phyloP scores from a whole-genome alignment of 345 rosid species.

The Eucalyptus virginea region DNA sequence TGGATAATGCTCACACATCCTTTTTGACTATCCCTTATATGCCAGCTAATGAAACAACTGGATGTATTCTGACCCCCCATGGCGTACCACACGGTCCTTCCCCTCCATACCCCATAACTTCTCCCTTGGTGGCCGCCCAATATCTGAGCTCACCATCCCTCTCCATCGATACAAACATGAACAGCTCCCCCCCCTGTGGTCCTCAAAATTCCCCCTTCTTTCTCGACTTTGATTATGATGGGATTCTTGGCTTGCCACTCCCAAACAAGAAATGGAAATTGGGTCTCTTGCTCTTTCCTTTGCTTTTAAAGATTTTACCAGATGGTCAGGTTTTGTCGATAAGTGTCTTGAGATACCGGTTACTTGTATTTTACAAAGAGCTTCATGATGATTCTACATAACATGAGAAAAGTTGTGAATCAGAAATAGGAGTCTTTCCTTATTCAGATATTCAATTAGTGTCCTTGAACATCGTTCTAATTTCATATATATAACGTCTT shows the following conservation, averaged over 20 bases:
- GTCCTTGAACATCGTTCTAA: fast-evolving
- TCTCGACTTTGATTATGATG: neutral
- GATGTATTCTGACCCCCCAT: neutral
- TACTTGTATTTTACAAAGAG: neutral
- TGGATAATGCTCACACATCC: neutral
- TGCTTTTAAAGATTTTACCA: neutral
- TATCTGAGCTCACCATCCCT: neutral
- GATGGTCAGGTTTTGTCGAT: neutral
- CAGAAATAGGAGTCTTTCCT: too few relatives aligned
- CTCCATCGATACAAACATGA: neutral
- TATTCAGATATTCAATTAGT: too few relatives aligned
- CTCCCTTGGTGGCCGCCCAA: too few relatives aligned
- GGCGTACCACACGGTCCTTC: neutral
- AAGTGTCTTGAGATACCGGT: neutral
- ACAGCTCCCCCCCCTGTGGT: neutral
- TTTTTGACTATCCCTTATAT: neutral
- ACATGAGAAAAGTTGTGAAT: too few relatives aligned
- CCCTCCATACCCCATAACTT: neutral
- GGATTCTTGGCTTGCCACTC: neutral
- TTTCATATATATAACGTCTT: neutral
- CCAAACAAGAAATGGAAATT: neutral
- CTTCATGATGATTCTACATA: too few relatives aligned
- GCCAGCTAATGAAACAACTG: neutral
- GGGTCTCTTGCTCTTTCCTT: neutral
- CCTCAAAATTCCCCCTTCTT: neutral